phyloP scores from a whole-genome alignment of 805 yeast genomes.

The Kuraishia cidri region DNA sequence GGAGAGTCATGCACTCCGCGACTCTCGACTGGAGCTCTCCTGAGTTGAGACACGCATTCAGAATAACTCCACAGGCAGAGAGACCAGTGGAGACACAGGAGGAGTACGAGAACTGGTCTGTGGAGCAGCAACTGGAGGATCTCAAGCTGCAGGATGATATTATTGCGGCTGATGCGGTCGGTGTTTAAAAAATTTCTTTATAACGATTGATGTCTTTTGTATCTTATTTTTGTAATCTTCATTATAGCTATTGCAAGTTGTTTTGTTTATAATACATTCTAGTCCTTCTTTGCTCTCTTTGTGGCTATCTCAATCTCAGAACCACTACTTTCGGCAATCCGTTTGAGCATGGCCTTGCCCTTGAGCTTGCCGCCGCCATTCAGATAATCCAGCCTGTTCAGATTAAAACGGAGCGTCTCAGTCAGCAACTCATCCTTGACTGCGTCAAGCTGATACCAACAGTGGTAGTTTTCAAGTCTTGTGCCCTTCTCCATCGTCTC shows the following conservation, averaged over 20 bases:
- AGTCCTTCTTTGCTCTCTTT: slow-evolving; percentile 2
- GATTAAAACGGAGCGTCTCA: slow-evolving; percentile 50
- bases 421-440: slow-evolving; percentile 58
- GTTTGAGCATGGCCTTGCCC: slow-evolving; percentile 20
- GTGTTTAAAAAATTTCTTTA: too few relatives aligned
- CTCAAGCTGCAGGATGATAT: slow-evolving; percentile 1
- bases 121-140: slow-evolving; percentile 13
- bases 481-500: slow-evolving; percentile 49
- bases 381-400: slow-evolving; percentile 28
- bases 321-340: slow-evolving; percentile 17
- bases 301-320: slow-evolving; percentile 7
- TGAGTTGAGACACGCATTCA: slow-evolving; percentile 18
- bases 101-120: slow-evolving; percentile 8
- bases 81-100: slow-evolving; percentile 4
- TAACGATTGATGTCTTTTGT: too few relatives aligned
- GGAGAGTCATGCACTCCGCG: slow-evolving; percentile 63
- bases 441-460: slow-evolving; percentile 84
- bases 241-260: too few relatives aligned
- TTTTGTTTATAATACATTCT: too few relatives aligned
- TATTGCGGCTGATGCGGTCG: slow-evolving; percentile 1
- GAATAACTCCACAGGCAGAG: slow-evolving; percentile 6
- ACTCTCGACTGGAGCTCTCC: slow-evolving; percentile 66
- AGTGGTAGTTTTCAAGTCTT: slow-evolving; percentile 48
- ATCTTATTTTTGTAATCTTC: too few relatives aligned
- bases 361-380: slow-evolving; percentile 23